Base-by-base conservation (phyloP, 179 eudicot species). In the Gypsophila paniculata region DNA sequence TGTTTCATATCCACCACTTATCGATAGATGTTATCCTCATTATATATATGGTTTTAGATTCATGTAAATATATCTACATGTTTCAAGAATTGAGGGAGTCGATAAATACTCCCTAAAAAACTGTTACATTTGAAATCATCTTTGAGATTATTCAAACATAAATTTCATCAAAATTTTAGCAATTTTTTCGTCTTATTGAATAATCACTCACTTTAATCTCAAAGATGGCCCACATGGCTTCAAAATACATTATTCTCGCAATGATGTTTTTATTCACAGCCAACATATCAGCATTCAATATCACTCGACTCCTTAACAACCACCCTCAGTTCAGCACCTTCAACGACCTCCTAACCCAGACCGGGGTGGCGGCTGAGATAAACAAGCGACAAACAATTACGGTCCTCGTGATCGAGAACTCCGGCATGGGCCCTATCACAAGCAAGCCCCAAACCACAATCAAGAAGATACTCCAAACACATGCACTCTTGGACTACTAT, bases 401-500 rank as follows among this genome's bases (percentile, higher is more conserved):
- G 8, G 74, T 90, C 51, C 87, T 90, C 21, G 93, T 78, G 8
- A 60, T 90, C 3, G 73, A 76, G 54, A 79, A 90, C 61, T 73
- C 69, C 0, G 70, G 53, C 0, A 54, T 84, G 19, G 84, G 78
- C 1, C 64, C 73, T 0, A 34, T 90, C 12, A 2, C 75, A 1
- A 74, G 80, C 0, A 49, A 55, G 36, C 76, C 87, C 0, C n/a
- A 17, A 4, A 73, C 73, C 0, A 70, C 69, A 0, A 18, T 63
- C 0, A 75, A 34, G 63, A 64, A 65, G 34, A 75, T 84, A 53
- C 70, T 90, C 2, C 74, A 81, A 61, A 77, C 70, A 67, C 96
- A 90, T 29, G 83, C 87, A 7, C 57, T 88, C 21, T 80, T 88
- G 0, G 91, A 88, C 66, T 90, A 85, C 81, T 85, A 46, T 36